These are phyloP conservation scores for Yamadazyma triangularis DNA, from an alignment of 1,139 yeast genomes.

Conservation along the genomic window DNA sequence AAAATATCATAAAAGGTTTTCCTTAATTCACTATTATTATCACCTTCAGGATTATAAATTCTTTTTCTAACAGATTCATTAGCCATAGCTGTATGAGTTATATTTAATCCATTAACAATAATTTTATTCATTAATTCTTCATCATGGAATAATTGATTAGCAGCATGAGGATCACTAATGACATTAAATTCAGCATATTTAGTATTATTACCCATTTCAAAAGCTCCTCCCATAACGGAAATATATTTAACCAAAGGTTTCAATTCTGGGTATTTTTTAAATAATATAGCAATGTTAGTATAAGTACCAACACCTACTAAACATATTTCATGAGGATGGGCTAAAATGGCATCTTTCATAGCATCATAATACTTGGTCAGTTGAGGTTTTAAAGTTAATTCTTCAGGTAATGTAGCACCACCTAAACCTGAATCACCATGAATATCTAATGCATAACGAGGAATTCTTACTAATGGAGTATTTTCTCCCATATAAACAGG, in stretches of 20 bases:
- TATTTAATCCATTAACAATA: conserved; percentile 60
- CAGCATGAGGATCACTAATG: conserved; percentile 74
- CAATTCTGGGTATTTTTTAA: conserved; percentile 49
- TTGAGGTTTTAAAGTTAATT: conserved; percentile 23
- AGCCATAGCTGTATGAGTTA: conserved; percentile 69
- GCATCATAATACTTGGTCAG: conserved; percentile 50
- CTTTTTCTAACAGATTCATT: conserved; percentile 36
- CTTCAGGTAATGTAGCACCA: conserved; percentile 59
- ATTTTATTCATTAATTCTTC: conserved; percentile 43
- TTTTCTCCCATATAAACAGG: conserved; percentile 67
- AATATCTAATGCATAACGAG: conserved; percentile 54
- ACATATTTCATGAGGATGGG: conserved; percentile 43
- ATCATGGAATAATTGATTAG: conserved; percentile 50
- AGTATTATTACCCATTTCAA: conserved; percentile 44
- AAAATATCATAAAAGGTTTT: conserved; percentile 54
- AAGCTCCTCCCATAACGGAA: conserved; percentile 77
- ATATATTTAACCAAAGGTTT: conserved; percentile 43
- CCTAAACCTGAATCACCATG: conserved; percentile 78
- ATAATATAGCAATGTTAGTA: conserved; percentile 61
- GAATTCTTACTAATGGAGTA: conserved; percentile 48
- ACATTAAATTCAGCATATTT: conserved; percentile 75
- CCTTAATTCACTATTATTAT: conserved; percentile 31
- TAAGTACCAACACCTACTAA: conserved; percentile 69
- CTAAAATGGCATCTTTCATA: conserved; percentile 45
- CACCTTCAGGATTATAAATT: conserved; percentile 14